phyloP scores from a whole-genome alignment of 148 eudicot species.

The Bassia scoparia region DNA sequence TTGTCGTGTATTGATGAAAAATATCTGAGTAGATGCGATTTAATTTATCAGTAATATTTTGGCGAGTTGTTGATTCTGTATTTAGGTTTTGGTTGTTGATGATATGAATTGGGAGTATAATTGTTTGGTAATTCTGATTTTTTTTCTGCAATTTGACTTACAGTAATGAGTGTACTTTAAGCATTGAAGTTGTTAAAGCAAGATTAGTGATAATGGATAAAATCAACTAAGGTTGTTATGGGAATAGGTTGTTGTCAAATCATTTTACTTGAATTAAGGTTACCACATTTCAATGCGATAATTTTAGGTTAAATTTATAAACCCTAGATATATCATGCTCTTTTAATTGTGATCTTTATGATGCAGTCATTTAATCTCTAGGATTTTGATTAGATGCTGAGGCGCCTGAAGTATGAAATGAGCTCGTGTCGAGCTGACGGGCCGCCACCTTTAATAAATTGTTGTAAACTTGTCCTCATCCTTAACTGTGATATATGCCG shows the following conservation, averaged over 20 bases:
- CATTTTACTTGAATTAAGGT: background rate
- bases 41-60: background rate
- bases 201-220: background rate
- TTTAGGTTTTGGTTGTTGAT: background rate
- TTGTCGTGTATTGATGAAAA: background rate
- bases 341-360: too few relatives aligned
- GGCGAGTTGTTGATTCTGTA: background rate
- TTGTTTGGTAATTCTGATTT: background rate
- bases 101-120: background rate
- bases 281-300: background rate
- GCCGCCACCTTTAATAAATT: too few relatives aligned
- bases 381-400: too few relatives aligned
- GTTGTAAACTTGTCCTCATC: background rate
- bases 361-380: too few relatives aligned
- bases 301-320: background rate
- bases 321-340: background rate
- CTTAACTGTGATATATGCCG: background rate
- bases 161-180: background rate
- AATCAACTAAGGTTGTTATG: background rate
- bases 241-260: too few relatives aligned
- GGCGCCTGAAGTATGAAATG: too few relatives aligned
- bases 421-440: too few relatives aligned
- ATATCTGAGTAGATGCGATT: slow-evolving; percentile 2
- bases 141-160: background rate
- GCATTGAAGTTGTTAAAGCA: background rate